Percentiles rank a stretch among this genome's conserved stretches.
phyloP scores from a whole-genome alignment of 2,329 filamentous ascomycete genomes.

The Verticillium tricorpus region DNA sequence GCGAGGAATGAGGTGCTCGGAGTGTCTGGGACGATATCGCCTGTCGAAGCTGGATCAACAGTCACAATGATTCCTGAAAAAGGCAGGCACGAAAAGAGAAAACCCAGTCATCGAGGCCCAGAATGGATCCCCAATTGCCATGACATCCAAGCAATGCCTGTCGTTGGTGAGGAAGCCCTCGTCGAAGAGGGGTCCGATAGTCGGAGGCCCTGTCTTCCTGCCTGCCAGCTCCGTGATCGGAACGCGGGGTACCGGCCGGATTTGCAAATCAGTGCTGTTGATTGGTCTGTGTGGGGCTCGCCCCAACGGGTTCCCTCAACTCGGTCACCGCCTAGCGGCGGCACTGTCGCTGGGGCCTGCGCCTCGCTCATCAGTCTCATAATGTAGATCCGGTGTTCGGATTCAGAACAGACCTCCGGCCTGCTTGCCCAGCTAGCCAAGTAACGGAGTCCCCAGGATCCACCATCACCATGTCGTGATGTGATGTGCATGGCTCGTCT shows the following conservation, averaged over 20 bases:
- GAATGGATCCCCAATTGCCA: neutral
- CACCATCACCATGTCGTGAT: neutral
- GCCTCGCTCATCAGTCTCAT: neutral
- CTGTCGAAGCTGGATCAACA: neutral
- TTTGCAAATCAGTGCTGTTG: slow-evolving; percentile 21
- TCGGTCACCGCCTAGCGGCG: neutral
- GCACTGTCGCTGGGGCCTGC: neutral
- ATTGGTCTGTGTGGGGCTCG: slow-evolving; percentile 19
- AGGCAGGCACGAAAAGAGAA: neutral
- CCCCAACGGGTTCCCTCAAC: neutral
- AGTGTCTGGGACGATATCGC: neutral
- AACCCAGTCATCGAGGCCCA: neutral
- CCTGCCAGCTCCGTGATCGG: slow-evolving; percentile 24
- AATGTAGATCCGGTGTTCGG: neutral
- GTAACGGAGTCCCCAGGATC: neutral
- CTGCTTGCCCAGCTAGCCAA: neutral
- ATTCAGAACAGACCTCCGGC: neutral
- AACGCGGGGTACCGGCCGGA: slow-evolving; percentile 29
- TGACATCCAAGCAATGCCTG: neutral
- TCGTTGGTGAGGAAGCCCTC: neutral
- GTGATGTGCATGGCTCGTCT: neutral
- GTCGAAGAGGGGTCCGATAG: slow-evolving; percentile 19
- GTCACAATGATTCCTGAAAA: neutral
- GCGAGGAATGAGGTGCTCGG: neutral
- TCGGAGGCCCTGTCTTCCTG: slow-evolving; percentile 20